Evolutionary conservation across 495 filamentous ascomycete genomes (phyloP), one percentile per base, ranked within the genome.

Genomic region (Thermothielavioides terrestris): DNA sequence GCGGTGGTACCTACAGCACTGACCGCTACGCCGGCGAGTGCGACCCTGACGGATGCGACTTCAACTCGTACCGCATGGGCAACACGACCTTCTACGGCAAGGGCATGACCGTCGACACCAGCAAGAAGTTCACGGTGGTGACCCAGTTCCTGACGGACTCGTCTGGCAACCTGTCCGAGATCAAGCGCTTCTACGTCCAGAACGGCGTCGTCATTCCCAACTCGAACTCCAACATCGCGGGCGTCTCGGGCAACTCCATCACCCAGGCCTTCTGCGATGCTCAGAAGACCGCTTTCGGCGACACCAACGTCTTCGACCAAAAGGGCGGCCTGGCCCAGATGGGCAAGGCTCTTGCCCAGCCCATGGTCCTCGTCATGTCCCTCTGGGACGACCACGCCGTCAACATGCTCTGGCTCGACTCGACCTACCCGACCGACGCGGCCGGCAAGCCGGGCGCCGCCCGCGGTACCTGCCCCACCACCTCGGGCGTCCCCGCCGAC

Each of bases 391-490:
- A 89, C 70, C 78, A 89, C 68, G 68, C 74, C 61, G 69, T 75
- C 68, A 77, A 86, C 71, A 91, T 90, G 87, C 76, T 85, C 56
- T 91, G 87, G 87, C 81, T 92, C 59, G 86, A 90, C 73, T 81
- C 80, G 62, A 77, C 70, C 67, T 88, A 82, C 73, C 87, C 86
- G 3, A 67, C 73, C 34, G 73, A 74, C 58, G 66, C 56, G n/a
- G 66, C 72, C 50, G 59, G 58, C 10, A 40, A 17, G 18, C 81
- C 80, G 28, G 87, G 87, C 65, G 75, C 78, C 45, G 74, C 74
- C 56, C 84, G 87, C 64, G 87, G 86, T 42, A 75, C 77, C 50
- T 92, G 87, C 68, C 43, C 76, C 35, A 74, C 69, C 44, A 68
- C 67, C 64, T 81, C 78, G 26, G 85, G 84, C 49, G 71, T 70